Evolutionary conservation across 345 rosid species (phyloP).

Genomic region (Pelargonium nanum): DNA sequence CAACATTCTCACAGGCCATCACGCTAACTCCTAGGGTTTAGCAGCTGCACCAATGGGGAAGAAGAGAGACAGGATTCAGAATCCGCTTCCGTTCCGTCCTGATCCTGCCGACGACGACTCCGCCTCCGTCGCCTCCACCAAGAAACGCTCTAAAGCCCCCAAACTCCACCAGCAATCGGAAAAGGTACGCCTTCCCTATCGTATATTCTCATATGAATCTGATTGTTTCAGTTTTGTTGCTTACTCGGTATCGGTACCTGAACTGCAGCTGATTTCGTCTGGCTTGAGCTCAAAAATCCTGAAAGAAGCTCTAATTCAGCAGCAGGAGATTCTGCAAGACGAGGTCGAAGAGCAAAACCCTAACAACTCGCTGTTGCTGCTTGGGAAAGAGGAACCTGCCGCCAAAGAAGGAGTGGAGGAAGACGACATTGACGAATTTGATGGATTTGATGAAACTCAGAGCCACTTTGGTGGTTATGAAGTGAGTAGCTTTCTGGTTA

Average conservation of each 20-base stretch:
- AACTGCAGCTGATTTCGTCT: constrained; percentile 43
- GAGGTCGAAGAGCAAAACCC: constrained; percentile 30
- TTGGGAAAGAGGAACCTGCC: constrained; percentile 29
- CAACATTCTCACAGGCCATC: not conserved
- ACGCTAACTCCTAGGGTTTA: not conserved
- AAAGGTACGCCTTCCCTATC: constrained; percentile 21
- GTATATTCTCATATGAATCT: not conserved
- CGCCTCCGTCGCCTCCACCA: constrained; percentile 28
- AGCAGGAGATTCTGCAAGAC: constrained; percentile 67
- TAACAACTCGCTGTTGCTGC: constrained; percentile 19
- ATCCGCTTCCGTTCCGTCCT: constrained; percentile 52
- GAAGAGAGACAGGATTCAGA: constrained; percentile 55
- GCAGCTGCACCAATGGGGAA: constrained; percentile 17
- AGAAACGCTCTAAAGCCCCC: constrained; percentile 51
- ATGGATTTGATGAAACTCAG: constrained; percentile 50
- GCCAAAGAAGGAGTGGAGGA: constrained; percentile 23
- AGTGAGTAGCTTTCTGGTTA: constrained; percentile 18
- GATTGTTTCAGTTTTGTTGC: not conserved
- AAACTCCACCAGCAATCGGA: constrained; percentile 54
- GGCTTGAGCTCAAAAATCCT: constrained; percentile 72
- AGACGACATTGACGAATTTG: constrained; percentile 51
- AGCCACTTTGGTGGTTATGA: constrained; percentile 45
- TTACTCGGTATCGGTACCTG: not conserved
- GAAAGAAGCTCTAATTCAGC: constrained; percentile 76
- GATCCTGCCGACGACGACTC: constrained; percentile 23